Conservation (phyloP, 2,329 filamentous ascomycete genomes). For the Phialophora expanda region DNA sequence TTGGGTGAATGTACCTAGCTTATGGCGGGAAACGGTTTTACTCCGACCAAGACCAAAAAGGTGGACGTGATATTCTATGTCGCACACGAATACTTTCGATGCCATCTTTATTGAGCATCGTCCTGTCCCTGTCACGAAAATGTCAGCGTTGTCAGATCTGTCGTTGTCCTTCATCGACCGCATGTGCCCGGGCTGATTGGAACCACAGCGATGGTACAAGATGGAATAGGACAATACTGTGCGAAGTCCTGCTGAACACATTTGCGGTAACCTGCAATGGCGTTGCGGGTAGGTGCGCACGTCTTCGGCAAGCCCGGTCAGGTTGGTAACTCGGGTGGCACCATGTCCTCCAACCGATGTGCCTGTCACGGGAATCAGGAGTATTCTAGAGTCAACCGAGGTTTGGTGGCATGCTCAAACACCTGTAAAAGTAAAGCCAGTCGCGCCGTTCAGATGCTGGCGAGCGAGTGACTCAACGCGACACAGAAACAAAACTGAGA, state of each 20-base stretch:
- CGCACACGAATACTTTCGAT: conserved; percentile 8
- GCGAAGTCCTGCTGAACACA: conserved; percentile 12
- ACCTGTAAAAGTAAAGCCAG: not conserved
- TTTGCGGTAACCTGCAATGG: conserved; percentile 21
- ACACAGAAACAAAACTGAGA: not conserved
- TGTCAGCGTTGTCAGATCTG: conserved; percentile 14
- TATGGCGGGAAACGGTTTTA: not conserved
- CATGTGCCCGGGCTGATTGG: conserved; percentile 15
- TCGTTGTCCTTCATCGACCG: conserved; percentile 5
- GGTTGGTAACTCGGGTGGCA: conserved; percentile 22
- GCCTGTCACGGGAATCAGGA: conserved; percentile 1
- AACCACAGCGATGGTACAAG: conserved; percentile 19
- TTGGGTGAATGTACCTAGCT: not conserved
- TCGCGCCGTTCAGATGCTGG: not conserved
- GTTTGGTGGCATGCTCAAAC: not conserved
- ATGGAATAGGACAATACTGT: conserved; percentile 16
- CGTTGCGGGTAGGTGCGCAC: conserved; percentile 23
- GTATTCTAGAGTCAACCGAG: conserved; percentile 5
- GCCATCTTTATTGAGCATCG: conserved; percentile 4
- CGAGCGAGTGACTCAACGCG: not conserved
- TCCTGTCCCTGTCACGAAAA: conserved; percentile 12
- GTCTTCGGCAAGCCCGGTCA: conserved; percentile 19
- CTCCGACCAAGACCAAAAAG: not conserved
- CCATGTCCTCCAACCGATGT: conserved; percentile 18
- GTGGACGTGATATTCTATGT: conserved; percentile 5